phyloP scores from a whole-genome alignment of 2,329 filamentous ascomycete genomes.

The Stachybotrys echinatus region DNA sequence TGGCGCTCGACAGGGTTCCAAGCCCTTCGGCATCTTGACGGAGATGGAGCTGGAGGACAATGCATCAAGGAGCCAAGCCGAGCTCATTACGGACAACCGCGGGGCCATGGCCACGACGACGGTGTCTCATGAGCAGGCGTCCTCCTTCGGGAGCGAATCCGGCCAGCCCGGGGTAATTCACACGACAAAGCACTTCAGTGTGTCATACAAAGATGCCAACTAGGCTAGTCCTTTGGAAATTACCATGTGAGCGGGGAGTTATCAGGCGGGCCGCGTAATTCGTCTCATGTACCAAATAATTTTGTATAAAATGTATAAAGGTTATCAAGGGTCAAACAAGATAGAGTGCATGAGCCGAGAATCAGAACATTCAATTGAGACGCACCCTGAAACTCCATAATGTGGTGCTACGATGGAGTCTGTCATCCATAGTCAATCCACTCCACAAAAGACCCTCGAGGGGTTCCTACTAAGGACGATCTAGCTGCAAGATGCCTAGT shows the following conservation, averaged over 20 bases:
- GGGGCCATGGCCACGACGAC: not conserved
- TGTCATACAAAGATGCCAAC: not conserved
- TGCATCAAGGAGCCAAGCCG: not conserved
- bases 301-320: not conserved
- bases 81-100: not conserved
- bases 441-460: too few species aligned
- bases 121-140: not conserved
- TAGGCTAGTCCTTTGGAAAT: not conserved
- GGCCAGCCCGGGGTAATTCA: not conserved
- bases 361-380: too few species aligned
- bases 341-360: too few species aligned
- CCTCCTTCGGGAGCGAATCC: not conserved
- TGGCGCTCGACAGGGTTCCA: not conserved
- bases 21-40: not conserved
- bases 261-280: not conserved
- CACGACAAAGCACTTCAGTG: not conserved
- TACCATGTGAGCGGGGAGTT: not conserved
- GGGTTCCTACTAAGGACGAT: too few species aligned
- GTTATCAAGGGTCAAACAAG: not conserved
- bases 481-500: too few species aligned
- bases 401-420: too few species aligned
- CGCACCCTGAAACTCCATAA: too few species aligned
- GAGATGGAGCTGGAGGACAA: not conserved
- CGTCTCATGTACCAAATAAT: not conserved
- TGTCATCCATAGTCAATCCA: too few species aligned